Percentiles rank a stretch among this genome's conserved stretches.
Conservation (phyloP, 257 asterid genomes). For the Jasminum sambac region DNA sequence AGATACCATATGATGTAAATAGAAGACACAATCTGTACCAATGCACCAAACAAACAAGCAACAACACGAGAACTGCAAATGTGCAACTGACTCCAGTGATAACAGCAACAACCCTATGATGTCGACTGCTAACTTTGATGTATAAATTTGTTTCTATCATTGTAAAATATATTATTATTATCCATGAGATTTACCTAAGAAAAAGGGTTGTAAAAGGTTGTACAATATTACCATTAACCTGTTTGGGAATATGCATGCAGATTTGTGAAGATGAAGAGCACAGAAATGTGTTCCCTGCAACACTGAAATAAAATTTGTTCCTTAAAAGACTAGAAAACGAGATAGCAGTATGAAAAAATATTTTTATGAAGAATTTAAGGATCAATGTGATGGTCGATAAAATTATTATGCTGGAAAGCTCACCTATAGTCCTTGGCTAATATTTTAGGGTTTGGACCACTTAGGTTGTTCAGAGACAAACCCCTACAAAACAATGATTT, state of each 20-base stretch:
- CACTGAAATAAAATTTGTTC: conserved; percentile 45
- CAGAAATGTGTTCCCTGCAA: conserved; percentile 79
- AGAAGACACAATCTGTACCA: conserved; percentile 64
- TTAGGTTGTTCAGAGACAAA: conserved; percentile 78
- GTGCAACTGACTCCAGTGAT: conserved; percentile 59
- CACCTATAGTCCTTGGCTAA: conserved; percentile 90
- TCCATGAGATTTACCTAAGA: background rate
- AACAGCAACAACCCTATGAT: conserved; percentile 48
- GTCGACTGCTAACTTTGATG: conserved; percentile 45
- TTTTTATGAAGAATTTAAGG: background rate
- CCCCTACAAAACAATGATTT: conserved; percentile 58
- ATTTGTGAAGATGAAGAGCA: conserved; percentile 65
- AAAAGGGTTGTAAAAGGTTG: background rate
- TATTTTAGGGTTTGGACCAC: conserved; percentile 79
- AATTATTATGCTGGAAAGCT: conserved; percentile 17
- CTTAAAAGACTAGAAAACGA: conserved; percentile 10
- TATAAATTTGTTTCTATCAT: conserved; percentile 54
- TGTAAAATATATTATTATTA: conserved; percentile 12
- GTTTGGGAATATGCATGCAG: conserved; percentile 56
- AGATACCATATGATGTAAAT: conserved; percentile 62
- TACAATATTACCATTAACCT: conserved; percentile 55
- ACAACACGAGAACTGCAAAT: conserved; percentile 42
- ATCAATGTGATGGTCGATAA: background rate
- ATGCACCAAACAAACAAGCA: conserved; percentile 69
- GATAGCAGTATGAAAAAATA: background rate